Conservation (phyloP, 805 yeast species). For the Saccharomycopsis sp. region DNA sequence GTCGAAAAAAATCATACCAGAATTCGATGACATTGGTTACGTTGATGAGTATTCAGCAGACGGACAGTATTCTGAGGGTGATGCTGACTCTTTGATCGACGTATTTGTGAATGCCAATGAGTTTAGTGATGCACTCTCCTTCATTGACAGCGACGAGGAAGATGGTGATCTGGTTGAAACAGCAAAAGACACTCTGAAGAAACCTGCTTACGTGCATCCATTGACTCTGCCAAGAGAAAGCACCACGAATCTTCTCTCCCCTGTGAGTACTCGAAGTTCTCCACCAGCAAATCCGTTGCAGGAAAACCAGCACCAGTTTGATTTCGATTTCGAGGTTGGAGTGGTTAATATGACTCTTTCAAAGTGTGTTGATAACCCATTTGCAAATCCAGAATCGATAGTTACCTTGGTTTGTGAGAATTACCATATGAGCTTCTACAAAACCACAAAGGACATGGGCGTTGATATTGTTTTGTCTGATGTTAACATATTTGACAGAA, state of each 20-base stretch:
- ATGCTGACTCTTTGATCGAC: constrained; percentile 12
- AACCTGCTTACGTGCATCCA: not conserved
- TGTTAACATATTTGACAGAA: constrained; percentile 64
- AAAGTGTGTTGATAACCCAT: constrained; percentile 55
- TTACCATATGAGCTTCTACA: constrained; percentile 50
- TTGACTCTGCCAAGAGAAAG: constrained; percentile 2
- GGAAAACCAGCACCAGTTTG: constrained; percentile 27
- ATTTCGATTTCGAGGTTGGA: constrained; percentile 63
- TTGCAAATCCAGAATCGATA: constrained; percentile 55
- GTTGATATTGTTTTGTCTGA: constrained; percentile 58
- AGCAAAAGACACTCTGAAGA: not conserved
- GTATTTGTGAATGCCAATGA: constrained; percentile 18
- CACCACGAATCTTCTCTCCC: not conserved
- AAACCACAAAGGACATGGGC: constrained; percentile 51
- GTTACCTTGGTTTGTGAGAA: constrained; percentile 66
- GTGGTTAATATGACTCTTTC: constrained; percentile 50
- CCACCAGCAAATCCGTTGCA: constrained; percentile 1
- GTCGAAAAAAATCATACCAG: constrained; percentile 62
- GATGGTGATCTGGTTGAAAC: constrained; percentile 6
- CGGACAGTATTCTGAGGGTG: constrained; percentile 1
- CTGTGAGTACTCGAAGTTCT: not conserved
- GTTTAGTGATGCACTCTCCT: constrained; percentile 19
- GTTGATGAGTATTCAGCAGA: constrained; percentile 29
- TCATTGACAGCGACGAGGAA: constrained; percentile 13
- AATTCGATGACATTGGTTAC: constrained; percentile 20